Evolutionary conservation across 2,329 filamentous ascomycete genomes (phyloP).

Genomic region (Coniosporium tulheliwenetii): DNA sequence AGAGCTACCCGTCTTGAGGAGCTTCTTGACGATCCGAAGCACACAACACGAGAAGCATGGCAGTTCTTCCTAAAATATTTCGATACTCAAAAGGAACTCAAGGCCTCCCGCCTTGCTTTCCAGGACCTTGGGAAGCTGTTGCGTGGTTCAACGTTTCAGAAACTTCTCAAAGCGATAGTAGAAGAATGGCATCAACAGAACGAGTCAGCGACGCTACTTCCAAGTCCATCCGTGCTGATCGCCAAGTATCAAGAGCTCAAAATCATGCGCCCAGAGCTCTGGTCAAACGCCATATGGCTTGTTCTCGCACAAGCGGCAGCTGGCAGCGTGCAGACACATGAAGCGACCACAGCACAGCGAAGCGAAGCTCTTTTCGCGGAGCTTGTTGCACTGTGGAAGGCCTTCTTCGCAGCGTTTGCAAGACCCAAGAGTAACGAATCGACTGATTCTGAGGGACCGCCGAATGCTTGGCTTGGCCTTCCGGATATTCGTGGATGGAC

Average conservation of each 20-base stretch:
- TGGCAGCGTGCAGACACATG: background rate
- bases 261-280: constrained; percentile 10
- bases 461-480: too few relatives aligned
- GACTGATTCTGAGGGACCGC: too few relatives aligned
- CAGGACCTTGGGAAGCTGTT: background rate
- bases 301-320: constrained; percentile 2
- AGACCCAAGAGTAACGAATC: too few relatives aligned
- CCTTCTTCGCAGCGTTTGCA: background rate
- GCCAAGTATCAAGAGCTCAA: constrained; percentile 15
- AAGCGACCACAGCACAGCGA: background rate
- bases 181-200: too few relatives aligned
- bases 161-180: background rate
- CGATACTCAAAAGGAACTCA: background rate
- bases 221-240: constrained; percentile 6
- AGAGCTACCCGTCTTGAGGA: background rate
- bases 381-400: background rate
- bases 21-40: background rate
- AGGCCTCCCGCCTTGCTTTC: background rate
- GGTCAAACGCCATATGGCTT: constrained; percentile 9
- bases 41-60: background rate
- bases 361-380: background rate
- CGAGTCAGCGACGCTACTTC: background rate
- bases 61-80: background rate
- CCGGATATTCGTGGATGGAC: too few relatives aligned
- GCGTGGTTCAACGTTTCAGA: background rate